A percentile compares a stretch with the other conserved stretches of the same genome.
These are phyloP conservation scores for Trametes villosa DNA, from an alignment of 768 basidiomycete species.

Conservation along the genomic window DNA sequence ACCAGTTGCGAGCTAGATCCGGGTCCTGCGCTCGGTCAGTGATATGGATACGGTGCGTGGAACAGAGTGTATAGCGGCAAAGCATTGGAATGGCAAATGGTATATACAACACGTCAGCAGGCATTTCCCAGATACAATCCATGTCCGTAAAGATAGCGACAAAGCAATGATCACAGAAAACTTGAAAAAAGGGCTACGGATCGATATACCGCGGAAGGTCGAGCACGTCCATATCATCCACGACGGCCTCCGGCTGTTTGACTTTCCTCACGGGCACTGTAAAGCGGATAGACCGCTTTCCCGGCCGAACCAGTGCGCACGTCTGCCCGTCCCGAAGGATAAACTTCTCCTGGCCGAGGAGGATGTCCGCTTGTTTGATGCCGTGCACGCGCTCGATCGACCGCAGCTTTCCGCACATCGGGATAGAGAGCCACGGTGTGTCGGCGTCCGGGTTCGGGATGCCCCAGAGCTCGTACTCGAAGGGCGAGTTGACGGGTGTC, in stretches of 20 bases:
- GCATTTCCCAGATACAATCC: too few species aligned
- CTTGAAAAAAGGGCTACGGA: not conserved
- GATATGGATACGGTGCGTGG: too few species aligned
- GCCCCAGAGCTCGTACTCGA: constrained; percentile 6
- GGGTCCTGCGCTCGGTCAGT: too few species aligned
- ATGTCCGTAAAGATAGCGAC: too few species aligned
- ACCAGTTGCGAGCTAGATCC: too few species aligned
- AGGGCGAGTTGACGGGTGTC: constrained; percentile 3
- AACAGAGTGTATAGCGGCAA: too few species aligned
- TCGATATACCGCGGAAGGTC: not conserved
- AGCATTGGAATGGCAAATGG: too few species aligned
- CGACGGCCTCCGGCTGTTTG: not conserved
- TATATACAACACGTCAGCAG: too few species aligned
- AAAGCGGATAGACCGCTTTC: not conserved
- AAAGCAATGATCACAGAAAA: too few species aligned
- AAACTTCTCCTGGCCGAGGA: not conserved
- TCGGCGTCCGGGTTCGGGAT: not conserved
- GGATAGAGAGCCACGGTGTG: not conserved
- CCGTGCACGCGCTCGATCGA: not conserved
- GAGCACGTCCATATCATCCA: not conserved
- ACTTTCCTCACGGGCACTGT: constrained; percentile 1
- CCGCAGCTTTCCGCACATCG: not conserved
- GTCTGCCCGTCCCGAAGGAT: constrained; percentile 7
- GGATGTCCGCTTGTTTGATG: constrained; percentile 5
- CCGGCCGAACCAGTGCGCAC: not conserved